These are phyloP conservation scores for Arthroderma uncinatum DNA, from an alignment of 2,329 filamentous ascomycete species.

Conservation along the genomic window DNA sequence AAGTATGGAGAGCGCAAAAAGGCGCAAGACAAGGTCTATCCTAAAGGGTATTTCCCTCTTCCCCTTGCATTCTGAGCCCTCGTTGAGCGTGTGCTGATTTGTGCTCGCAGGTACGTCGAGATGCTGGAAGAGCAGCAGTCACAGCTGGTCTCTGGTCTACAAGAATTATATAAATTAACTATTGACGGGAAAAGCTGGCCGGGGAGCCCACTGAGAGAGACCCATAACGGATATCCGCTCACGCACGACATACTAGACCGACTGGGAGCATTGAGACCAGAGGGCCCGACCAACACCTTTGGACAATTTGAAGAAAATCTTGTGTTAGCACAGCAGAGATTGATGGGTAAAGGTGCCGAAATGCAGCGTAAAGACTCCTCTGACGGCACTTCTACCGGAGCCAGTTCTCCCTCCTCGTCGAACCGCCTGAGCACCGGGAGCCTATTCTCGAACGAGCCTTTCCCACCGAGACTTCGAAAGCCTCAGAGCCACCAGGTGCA, in stretches of 20 bases:
- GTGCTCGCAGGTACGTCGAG: constrained; percentile 46
- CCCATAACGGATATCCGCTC: constrained; percentile 45
- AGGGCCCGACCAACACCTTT: constrained; percentile 25
- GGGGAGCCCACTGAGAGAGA: constrained; percentile 42
- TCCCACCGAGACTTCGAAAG: too few species aligned
- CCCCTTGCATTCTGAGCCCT: constrained; percentile 3
- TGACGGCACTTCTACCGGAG: constrained; percentile 48
- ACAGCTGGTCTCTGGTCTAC: constrained; percentile 50
- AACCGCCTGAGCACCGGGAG: constrained; percentile 12
- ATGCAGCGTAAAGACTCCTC: constrained; percentile 42
- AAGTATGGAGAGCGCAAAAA: constrained; percentile 56
- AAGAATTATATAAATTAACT: constrained; percentile 48
- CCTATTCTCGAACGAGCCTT: too few species aligned
- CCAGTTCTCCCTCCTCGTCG: constrained; percentile 31
- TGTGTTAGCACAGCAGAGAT: constrained; percentile 44
- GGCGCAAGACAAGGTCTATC: constrained; percentile 55
- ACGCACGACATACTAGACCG: constrained; percentile 54
- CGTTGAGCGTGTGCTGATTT: constrained; percentile 1
- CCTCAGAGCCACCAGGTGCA: neutral
- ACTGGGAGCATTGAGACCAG: constrained; percentile 47
- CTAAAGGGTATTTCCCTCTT: constrained; percentile 52
- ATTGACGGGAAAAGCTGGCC: constrained; percentile 45
- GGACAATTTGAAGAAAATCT: constrained; percentile 48
- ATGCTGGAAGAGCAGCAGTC: constrained; percentile 56
- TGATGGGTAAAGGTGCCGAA: constrained; percentile 40